Evolutionary conservation across 352 stramenopile species (phyloP), one percentile per base, ranked within the genome.

Genomic region (Pythium periplocum): DNA sequence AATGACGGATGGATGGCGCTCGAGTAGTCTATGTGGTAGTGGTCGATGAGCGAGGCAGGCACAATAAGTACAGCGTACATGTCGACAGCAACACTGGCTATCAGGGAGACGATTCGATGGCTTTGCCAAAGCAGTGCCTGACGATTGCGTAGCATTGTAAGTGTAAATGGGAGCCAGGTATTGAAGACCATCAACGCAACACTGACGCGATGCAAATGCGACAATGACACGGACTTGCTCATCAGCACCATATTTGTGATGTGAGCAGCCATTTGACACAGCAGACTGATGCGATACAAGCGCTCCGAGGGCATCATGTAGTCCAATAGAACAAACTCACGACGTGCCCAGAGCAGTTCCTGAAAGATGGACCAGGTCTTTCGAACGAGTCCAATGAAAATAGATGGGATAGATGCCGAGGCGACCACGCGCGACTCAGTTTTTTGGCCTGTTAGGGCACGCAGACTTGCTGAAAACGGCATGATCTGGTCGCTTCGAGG

Each of bases 111-210:
- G 52, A 60, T 52, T n/a, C 58, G 58, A 12, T 65, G 58, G n/a
- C 51, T 52, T n/a, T 65, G 48, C 58, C 58, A 65, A 0, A 65
- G 47, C 10, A 65, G 50, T 6, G 56, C n/a, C 11, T 65, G 58
- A 2, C 7, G 12, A 17, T 60, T 56, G 4, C 58, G 58, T 3
- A 65, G 36, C 1, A 59, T 39, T 3, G 58, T 60, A 32, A 55
- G 46, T 10, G 41, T 35, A 17, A 65, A 45, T 8, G 58, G 58
- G 8, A 57, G 30, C 39, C 45, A 59, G 11, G 51, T 47, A 42
- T 65, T 65, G 1, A 41, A 4, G 10, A 59, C 39, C 6, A 65
- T 36, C 4, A 51, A 44, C 11, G 32, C 41, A 10, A 57, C 36
- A 36, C 56, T 57, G 6, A 43, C 17, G n/a, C 51, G 51, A 26